Conservation (phyloP, 345 rosid species). For the Draba incana region DNA sequence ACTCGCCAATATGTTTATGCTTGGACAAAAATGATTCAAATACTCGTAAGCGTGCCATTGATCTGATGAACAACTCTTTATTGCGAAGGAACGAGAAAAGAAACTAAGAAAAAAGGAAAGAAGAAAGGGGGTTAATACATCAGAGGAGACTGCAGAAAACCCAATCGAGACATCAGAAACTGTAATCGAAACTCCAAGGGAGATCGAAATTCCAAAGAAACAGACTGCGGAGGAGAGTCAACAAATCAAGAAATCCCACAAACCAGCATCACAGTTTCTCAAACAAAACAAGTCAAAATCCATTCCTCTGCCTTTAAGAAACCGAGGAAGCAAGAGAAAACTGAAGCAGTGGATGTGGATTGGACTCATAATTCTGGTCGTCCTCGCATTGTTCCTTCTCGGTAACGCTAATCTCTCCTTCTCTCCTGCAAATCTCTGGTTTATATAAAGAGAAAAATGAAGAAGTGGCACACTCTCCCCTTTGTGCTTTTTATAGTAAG, state of each 20-base stretch:
- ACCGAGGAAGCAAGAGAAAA: constrained; percentile 64
- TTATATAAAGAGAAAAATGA: constrained; percentile 29
- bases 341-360: constrained; percentile 86
- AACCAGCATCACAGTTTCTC: constrained; percentile 47
- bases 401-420: constrained; percentile 54
- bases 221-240: constrained; percentile 43
- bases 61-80: constrained; percentile 11
- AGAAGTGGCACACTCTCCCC: constrained; percentile 27
- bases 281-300: constrained; percentile 67
- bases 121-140: constrained; percentile 40
- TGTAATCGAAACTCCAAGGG: constrained; percentile 44
- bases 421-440: constrained; percentile 39
- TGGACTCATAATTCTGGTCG: constrained; percentile 40
- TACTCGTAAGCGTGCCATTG: not conserved
- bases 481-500: constrained; percentile 27
- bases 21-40: constrained; percentile 3
- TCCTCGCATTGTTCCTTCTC: constrained; percentile 56
- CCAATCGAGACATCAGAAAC: constrained; percentile 40
- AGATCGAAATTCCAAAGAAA: constrained; percentile 37
- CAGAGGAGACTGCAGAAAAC: constrained; percentile 40
- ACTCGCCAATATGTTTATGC: not conserved
- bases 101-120: constrained; percentile 76
- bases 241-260: constrained; percentile 56
- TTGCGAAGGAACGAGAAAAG: constrained; percentile 78
- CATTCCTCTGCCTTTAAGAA: constrained; percentile 69